Base-by-base conservation (phyloP, 1,139 yeast species). In the Candida dubliniensis region DNA sequence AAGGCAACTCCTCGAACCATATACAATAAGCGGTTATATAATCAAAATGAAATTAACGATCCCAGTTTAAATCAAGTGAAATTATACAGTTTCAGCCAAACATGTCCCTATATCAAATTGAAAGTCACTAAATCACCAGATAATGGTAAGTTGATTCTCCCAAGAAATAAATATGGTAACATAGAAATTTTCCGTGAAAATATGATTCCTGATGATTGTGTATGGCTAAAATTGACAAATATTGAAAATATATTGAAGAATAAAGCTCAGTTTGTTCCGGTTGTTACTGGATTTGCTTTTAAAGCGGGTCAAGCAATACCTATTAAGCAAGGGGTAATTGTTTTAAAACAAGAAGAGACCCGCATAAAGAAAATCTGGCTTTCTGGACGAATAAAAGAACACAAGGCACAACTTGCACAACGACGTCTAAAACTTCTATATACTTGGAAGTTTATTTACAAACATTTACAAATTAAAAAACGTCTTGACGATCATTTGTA, bases 151-250 rank as follows among this genome's bases (percentile, higher is more conserved):
- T 26, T 40, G 1, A 30, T 34, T 10, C 47, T 67, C 11, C 74
- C 74, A 0, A 51, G 55, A 36, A 70, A 70, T 44, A 50, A 58
- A 45, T 69, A 56, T 47, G 73, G 74, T 0, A 67, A 69, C 45
- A 56, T 69, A 13, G 76, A 70, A 45, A 59, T 70, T 1, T 70
- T 51, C 44, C 57, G 58, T 25, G 54, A 52, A 1, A 52, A 56
- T 30, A 70, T 70, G 76, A 52, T 67, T 27, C 76, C 76, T 1
- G 57, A 59, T 4, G 57, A 48, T 0, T 63, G 71, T 47, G 36
- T 38, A 1, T 69, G 76, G 74, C 37, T 70, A 8, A 55, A 52
- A 36, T 42, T 68, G 18, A 40, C 63, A 3, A 47, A 54, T 34
- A 58, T 68, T 9, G 71, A 66, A 38, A 40, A 41, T 8, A 59